phyloP scores from a whole-genome alignment of 2,329 filamentous ascomycete species.

The Ploettnerulaceae sp. region DNA sequence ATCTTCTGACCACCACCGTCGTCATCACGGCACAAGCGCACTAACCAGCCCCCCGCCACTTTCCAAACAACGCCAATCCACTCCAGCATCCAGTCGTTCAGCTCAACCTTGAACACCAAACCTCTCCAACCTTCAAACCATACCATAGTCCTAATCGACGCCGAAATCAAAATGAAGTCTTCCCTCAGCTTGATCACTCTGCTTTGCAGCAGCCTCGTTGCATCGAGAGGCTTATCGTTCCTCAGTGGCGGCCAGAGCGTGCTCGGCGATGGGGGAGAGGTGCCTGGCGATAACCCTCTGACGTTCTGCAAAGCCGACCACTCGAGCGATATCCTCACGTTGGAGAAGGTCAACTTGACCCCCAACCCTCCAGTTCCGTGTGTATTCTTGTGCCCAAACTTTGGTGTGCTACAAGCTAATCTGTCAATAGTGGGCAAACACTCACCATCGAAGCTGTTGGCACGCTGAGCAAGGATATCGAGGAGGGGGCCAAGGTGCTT shows the following conservation, averaged over 20 bases:
- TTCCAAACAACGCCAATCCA: background rate
- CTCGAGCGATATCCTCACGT: conserved; percentile 63
- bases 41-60: no score
- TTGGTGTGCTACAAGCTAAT: conserved; percentile 21
- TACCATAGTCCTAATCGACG: conserved; percentile 7
- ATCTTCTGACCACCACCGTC: conserved; percentile 10
- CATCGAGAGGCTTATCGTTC: conserved; percentile 41
- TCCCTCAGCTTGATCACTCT: conserved; percentile 26
- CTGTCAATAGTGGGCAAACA: conserved; percentile 59
- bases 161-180: conserved; percentile 30
- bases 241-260: conserved; percentile 46
- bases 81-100: conserved; percentile 5
- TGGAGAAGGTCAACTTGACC: conserved; percentile 72
- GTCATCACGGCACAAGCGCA: no score
- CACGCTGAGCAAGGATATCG: conserved; percentile 65
- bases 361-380: conserved; percentile 89
- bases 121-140: background rate
- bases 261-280: conserved; percentile 41
- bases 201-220: conserved; percentile 30
- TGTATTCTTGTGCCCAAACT: conserved; percentile 32
- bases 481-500: conserved; percentile 73
- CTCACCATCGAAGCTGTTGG: conserved; percentile 78
- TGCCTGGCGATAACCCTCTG: conserved; percentile 74
- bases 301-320: conserved; percentile 67
- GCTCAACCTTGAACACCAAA: background rate